phyloP scores from a whole-genome alignment of 2,329 filamentous ascomycete genomes.

The Colletotrichum sp. region DNA sequence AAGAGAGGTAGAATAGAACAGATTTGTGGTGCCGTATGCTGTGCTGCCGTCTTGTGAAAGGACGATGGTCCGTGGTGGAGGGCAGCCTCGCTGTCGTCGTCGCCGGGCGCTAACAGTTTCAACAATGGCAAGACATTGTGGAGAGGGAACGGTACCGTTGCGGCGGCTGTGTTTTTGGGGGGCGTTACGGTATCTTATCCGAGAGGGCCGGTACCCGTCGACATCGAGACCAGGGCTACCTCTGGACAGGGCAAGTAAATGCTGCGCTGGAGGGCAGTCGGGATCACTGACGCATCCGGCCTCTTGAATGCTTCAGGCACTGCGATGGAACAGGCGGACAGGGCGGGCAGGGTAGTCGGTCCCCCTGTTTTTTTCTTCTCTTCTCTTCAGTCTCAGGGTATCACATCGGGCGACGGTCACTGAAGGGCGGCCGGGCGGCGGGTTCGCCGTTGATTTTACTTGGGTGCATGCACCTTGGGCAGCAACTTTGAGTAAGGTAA shows the following conservation, averaged over 20 bases:
- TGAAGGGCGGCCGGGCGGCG: not conserved
- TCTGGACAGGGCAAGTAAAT: not conserved
- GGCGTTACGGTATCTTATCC: constrained; percentile 5
- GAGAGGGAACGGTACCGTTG: constrained; percentile 20
- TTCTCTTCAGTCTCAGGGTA: not conserved
- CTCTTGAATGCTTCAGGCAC: not conserved
- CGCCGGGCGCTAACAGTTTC: constrained; percentile 14
- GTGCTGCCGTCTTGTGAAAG: constrained; percentile 9
- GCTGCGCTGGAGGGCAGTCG: not conserved
- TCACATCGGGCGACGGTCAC: not conserved
- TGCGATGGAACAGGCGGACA: not conserved
- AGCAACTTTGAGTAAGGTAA: not conserved
- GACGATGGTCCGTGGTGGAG: constrained; percentile 12
- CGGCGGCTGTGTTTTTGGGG: constrained; percentile 5
- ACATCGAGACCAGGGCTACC: not conserved
- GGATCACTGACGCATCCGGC: not conserved
- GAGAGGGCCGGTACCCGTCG: constrained; percentile 2
- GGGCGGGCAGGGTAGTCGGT: not conserved
- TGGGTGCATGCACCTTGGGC: not conserved
- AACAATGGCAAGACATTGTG: constrained; percentile 16
- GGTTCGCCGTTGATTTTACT: not conserved
- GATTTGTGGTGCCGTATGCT: not conserved
- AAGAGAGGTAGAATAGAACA: not conserved
- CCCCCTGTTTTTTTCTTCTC: not conserved
- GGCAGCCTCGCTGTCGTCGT: constrained; percentile 6